These are phyloP conservation scores for Rutstroemia sp. DNA, from an alignment of 2,329 filamentous ascomycete genomes.

Conservation along the genomic window DNA sequence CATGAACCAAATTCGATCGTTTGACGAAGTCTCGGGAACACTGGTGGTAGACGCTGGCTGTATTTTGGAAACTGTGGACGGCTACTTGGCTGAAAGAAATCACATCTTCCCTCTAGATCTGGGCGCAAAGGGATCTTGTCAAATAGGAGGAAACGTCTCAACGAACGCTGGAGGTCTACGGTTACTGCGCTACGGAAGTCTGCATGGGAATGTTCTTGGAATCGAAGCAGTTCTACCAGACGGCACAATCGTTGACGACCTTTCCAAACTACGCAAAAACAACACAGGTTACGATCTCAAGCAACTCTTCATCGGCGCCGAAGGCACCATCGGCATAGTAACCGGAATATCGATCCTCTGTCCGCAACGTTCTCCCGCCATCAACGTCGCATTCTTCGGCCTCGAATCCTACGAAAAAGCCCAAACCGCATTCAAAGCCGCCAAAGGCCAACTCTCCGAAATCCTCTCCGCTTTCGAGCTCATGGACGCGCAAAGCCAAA, in stretches of 20 bases:
- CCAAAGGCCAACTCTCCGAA: conserved; percentile 84
- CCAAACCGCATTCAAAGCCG: conserved; percentile 77
- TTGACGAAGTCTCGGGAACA: conserved; percentile 87
- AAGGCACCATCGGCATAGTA: conserved; percentile 91
- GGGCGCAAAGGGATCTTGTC: conserved; percentile 95
- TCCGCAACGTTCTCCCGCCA: conserved; percentile 75
- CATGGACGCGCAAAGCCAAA: conserved; percentile 83
- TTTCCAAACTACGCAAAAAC: conserved; percentile 88
- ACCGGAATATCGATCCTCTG: conserved; percentile 86
- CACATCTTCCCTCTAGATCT: conserved; percentile 95
- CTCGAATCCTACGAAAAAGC: conserved; percentile 86
- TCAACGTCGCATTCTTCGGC: conserved; percentile 94
- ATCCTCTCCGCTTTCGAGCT: conserved; percentile 97
- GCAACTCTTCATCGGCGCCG: conserved; percentile 91
- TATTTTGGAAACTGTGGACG: conserved; percentile 83
- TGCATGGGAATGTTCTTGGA: conserved; percentile 88
- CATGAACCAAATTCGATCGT: conserved; percentile 86
- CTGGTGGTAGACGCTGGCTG: conserved; percentile 86
- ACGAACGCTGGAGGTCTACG: conserved; percentile 92
- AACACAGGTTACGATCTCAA: conserved; percentile 98
- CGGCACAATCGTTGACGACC: conserved; percentile 84
- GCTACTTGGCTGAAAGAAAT: conserved; percentile 71
- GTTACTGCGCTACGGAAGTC: conserved; percentile 82
- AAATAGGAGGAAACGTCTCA: conserved; percentile 90
- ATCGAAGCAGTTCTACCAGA: conserved; percentile 91